phyloP scores from a whole-genome alignment of 352 stramenopile genomes.

The Phytopythium delawarense region DNA sequence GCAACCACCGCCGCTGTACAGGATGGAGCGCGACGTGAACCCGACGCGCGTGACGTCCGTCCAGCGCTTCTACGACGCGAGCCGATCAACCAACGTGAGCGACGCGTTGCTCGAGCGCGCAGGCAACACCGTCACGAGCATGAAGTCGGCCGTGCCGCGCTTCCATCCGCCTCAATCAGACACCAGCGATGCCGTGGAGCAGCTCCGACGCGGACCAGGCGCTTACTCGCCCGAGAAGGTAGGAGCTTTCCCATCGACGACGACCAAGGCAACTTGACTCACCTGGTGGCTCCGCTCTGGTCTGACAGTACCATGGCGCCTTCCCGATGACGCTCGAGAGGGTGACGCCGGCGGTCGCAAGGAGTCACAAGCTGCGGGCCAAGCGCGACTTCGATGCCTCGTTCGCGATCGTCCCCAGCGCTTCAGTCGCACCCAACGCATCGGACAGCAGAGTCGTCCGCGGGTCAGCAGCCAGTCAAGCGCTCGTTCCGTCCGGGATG shows the following conservation, averaged over 20 bases:
- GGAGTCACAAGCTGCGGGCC: slow-evolving; percentile 20
- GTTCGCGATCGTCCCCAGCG: slow-evolving; percentile 23
- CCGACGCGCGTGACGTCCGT: slow-evolving; percentile 35
- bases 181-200: slow-evolving; percentile 3
- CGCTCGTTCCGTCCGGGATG: slow-evolving; percentile 1
- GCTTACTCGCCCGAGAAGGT: slow-evolving; percentile 47
- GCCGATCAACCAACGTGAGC: slow-evolving; percentile 32
- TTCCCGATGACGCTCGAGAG: slow-evolving; percentile 42
- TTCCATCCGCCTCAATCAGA: slow-evolving; percentile 18
- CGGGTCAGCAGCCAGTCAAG: neutral
- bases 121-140: slow-evolving; percentile 29
- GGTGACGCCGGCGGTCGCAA: slow-evolving; percentile 19
- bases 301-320: slow-evolving; percentile 34
- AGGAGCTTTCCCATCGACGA: neutral
- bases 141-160: slow-evolving; percentile 46
- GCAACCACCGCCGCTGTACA: slow-evolving; percentile 19
- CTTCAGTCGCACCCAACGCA: neutral
- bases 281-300: neutral
- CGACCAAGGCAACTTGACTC: neutral
- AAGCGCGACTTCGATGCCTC: slow-evolving; percentile 18
- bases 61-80: slow-evolving; percentile 39
- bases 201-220: slow-evolving; percentile 22
- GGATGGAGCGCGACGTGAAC: slow-evolving; percentile 47
- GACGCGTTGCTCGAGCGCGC: slow-evolving; percentile 18
- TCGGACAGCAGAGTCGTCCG: neutral